phyloP scores from a whole-genome alignment of 805 yeast species.

The Metschnikowia bowlesiae region DNA sequence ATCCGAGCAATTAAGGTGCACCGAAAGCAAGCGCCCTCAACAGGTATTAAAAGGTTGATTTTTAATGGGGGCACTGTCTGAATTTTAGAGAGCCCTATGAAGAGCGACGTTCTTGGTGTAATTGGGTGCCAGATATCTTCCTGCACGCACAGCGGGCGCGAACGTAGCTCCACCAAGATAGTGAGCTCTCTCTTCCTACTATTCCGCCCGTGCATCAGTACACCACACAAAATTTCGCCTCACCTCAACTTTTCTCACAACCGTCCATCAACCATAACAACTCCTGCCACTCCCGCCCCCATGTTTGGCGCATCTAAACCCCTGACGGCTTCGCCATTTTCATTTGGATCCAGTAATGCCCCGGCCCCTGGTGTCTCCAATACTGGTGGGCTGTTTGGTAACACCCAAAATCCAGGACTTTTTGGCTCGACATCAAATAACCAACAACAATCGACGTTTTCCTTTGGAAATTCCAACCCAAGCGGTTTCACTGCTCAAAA shows the following conservation, averaged over 20 bases:
- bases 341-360: conserved; percentile 8
- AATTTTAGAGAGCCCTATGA: too few relatives aligned
- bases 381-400: conserved; percentile 11
- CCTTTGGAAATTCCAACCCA: conserved; percentile 2
- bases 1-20: too few relatives aligned
- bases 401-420: conserved; percentile 11
- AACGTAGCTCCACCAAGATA: too few relatives aligned
- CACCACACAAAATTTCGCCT: conserved; percentile 6
- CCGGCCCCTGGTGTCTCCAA: conserved; percentile 6
- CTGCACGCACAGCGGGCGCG: too few relatives aligned
- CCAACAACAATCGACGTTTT: not conserved
- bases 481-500: conserved; percentile 13
- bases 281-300: not conserved
- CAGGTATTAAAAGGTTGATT: too few relatives aligned
- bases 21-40: too few relatives aligned
- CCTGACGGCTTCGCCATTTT: conserved; percentile 6
- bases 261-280: not conserved
- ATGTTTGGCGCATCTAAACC: conserved; percentile 16
- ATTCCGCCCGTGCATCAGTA: not conserved
- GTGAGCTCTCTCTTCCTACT: not conserved
- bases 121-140: too few relatives aligned
- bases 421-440: conserved; percentile 7
- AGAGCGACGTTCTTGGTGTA: too few relatives aligned
- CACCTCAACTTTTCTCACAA: conserved; percentile 1
- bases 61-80: too few relatives aligned